phyloP scores from a whole-genome alignment of 495 filamentous ascomycete genomes.

The Ramalina intermedia region DNA sequence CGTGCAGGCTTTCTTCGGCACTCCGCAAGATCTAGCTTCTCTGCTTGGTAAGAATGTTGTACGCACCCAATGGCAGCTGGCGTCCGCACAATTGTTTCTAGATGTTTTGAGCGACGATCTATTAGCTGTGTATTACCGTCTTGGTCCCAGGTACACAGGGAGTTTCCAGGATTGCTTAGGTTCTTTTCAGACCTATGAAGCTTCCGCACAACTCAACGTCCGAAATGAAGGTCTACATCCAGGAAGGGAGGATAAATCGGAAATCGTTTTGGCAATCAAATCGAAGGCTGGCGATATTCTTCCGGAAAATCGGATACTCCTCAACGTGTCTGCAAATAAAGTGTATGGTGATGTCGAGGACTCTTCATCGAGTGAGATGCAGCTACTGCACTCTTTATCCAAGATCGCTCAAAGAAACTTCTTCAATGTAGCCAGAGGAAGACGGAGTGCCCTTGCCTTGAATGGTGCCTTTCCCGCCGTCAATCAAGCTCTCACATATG shows the following conservation, averaged over 20 bases:
- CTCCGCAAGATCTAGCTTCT: constrained; percentile 77
- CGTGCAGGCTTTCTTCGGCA: constrained; percentile 86
- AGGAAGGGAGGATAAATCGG: constrained; percentile 81
- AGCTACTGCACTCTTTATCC: constrained; percentile 62
- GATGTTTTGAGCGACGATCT: constrained; percentile 85
- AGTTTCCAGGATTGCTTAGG: constrained; percentile 95
- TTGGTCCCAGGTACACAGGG: constrained; percentile 80
- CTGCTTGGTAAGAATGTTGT: constrained; percentile 64
- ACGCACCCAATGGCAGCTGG: constrained; percentile 71
- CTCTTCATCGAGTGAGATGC: constrained; percentile 53
- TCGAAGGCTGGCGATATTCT: constrained; percentile 66
- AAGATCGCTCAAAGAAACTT: constrained; percentile 58
- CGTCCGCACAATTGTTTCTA: constrained; percentile 74
- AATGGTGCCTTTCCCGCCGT: constrained; percentile 80
- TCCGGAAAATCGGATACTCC: constrained; percentile 66
- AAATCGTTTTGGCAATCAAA: constrained; percentile 78
- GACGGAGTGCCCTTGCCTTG: constrained; percentile 65
- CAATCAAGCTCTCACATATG: constrained; percentile 68
- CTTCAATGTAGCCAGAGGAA: constrained; percentile 53
- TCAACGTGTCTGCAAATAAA: constrained; percentile 68
- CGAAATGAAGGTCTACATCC: constrained; percentile 85
- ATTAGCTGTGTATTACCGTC: constrained; percentile 74
- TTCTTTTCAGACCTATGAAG: constrained; percentile 90
- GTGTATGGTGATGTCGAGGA: constrained; percentile 63
- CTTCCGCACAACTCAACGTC: constrained; percentile 81